These are phyloP conservation scores for Diaporthe ilicicola DNA, from an alignment of 2,329 filamentous ascomycete species.

Conservation along the genomic window DNA sequence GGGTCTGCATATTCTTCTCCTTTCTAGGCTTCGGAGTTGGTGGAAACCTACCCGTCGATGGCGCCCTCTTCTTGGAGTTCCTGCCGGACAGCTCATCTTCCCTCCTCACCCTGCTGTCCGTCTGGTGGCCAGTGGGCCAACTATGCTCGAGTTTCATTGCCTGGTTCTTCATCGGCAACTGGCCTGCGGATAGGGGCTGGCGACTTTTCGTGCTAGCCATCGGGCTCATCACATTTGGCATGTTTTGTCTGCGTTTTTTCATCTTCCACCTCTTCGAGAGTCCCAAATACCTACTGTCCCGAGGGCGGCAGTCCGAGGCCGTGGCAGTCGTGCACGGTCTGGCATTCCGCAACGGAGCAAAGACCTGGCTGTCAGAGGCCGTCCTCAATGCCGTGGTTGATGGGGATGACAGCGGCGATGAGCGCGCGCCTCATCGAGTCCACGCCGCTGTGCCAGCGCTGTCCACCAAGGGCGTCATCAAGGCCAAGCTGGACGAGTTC, in stretches of 20 bases:
- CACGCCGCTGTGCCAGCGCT: conserved; percentile 32
- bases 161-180: conserved; percentile 79
- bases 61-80: conserved; percentile 84
- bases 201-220: conserved; percentile 76
- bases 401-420: conserved; percentile 37
- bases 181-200: conserved; percentile 77
- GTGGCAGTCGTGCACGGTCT: conserved; percentile 83
- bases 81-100: conserved; percentile 78
- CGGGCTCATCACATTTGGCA: conserved; percentile 75
- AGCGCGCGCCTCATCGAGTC: not conserved
- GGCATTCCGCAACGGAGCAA: conserved; percentile 73
- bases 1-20: conserved; percentile 67
- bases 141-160: conserved; percentile 75
- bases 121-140: conserved; percentile 89
- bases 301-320: conserved; percentile 80
- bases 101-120: conserved; percentile 80
- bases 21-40: conserved; percentile 74
- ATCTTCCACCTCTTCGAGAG: conserved; percentile 86
- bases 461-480: conserved; percentile 55
- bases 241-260: conserved; percentile 83
- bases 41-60: conserved; percentile 82
- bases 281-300: conserved; percentile 81
- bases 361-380: conserved; percentile 80
- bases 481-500: conserved; percentile 70
- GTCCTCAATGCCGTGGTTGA: conserved; percentile 66